These are phyloP conservation scores for Sugiyamaella qingdaonensis DNA, from an alignment of 805 yeast genomes.

Conservation along the genomic window DNA sequence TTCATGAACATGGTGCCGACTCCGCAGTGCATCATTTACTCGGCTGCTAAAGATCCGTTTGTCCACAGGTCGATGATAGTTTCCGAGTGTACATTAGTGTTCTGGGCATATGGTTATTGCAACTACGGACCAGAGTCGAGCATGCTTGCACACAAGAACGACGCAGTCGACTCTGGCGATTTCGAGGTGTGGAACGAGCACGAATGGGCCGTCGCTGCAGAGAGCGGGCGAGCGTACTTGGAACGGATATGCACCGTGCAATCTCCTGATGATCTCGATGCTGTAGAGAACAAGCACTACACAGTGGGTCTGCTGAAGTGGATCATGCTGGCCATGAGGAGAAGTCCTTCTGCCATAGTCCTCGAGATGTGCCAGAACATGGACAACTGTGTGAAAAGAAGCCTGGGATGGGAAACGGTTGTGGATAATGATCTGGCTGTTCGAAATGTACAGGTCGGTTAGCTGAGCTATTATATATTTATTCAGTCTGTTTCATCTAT, in stretches of 20 bases:
- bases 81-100: constrained; percentile 25
- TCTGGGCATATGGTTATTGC: constrained; percentile 31
- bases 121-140: constrained; percentile 29
- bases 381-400: constrained; percentile 50
- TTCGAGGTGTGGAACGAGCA: constrained; percentile 17
- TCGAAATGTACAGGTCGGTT: background rate
- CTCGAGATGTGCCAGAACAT: constrained; percentile 52
- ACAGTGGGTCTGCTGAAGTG: constrained; percentile 48
- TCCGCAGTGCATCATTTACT: constrained; percentile 8
- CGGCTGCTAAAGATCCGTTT: constrained; percentile 20
- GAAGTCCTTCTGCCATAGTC: constrained; percentile 49
- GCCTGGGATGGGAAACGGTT: constrained; percentile 41
- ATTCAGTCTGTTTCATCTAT: background rate
- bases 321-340: constrained; percentile 12
- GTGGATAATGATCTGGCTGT: constrained; percentile 9
- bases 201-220: constrained; percentile 34
- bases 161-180: constrained; percentile 1
- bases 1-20: constrained; percentile 26
- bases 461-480: background rate
- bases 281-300: constrained; percentile 41
- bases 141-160: constrained; percentile 15
- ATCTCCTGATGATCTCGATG: constrained; percentile 10
- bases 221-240: constrained; percentile 48
- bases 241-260: constrained; percentile 31
- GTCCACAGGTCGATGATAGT: constrained; percentile 26